These are phyloP conservation scores for Komagataella phaffii DNA, from an alignment of 805 yeast genomes.

Conservation along the genomic window DNA sequence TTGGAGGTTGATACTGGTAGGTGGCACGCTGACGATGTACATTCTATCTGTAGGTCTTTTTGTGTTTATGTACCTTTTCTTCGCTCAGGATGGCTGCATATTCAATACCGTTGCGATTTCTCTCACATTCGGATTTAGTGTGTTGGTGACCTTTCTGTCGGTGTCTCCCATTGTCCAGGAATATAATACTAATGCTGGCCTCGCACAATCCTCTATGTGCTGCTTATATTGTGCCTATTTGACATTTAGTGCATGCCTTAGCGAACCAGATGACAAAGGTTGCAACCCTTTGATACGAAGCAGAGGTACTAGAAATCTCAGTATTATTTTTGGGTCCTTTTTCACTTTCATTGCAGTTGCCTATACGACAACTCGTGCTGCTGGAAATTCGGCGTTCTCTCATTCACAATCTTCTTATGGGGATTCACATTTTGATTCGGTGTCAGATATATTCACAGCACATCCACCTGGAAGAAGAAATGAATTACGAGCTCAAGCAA, in stretches of 20 bases:
- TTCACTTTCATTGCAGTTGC: constrained; percentile 94
- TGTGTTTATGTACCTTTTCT: constrained; percentile 66
- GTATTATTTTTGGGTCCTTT: constrained; percentile 79
- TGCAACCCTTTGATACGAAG: constrained; percentile 92
- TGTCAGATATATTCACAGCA: constrained; percentile 22
- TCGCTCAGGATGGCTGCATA: constrained; percentile 69
- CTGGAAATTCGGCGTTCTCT: constrained; percentile 61
- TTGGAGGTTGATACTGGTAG: constrained; percentile 73
- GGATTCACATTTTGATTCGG: constrained; percentile 28
- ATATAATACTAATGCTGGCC: constrained; percentile 86
- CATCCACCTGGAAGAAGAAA: constrained; percentile 40
- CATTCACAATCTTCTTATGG: constrained; percentile 20
- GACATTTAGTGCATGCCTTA: constrained; percentile 82
- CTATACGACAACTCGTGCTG: constrained; percentile 94
- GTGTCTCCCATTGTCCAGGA: constrained; percentile 81
- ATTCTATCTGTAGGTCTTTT: constrained; percentile 60
- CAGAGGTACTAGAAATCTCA: constrained; percentile 78
- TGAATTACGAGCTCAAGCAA: constrained; percentile 76
- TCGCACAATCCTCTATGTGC: constrained; percentile 95
- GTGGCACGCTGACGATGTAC: constrained; percentile 85
- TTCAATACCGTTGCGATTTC: constrained; percentile 85
- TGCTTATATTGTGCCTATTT: constrained; percentile 85
- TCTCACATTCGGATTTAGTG: constrained; percentile 52
- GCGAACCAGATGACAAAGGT: constrained; percentile 88
- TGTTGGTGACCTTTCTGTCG: constrained; percentile 56